phyloP scores from a whole-genome alignment of 192 early-diverging fungal species.

The Radiomyces spectabilis region DNA sequence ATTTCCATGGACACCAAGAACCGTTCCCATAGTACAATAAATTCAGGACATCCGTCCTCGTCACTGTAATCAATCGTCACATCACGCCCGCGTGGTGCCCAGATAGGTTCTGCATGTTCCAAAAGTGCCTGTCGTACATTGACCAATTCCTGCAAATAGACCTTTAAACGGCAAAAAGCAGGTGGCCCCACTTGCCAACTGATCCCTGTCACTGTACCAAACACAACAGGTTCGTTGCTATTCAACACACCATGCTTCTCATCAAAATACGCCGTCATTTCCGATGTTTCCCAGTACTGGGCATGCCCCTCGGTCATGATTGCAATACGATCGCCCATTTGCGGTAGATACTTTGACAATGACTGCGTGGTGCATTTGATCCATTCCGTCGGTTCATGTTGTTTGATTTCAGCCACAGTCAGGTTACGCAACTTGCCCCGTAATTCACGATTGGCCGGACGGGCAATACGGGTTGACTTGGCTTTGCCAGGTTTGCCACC shows the following conservation, averaged over 20 bases:
- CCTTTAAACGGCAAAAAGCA: conserved; percentile 50
- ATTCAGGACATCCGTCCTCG: conserved; percentile 61
- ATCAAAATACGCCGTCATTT: conserved; percentile 22
- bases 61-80: conserved; percentile 63
- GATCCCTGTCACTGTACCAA: conserved; percentile 47
- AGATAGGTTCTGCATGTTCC: conserved; percentile 17
- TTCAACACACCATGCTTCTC: conserved; percentile 23
- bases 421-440: not conserved
- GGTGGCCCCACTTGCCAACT: conserved; percentile 64
- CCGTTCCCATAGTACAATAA: conserved; percentile 54
- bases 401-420: conserved; percentile 7
- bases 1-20: conserved; percentile 50
- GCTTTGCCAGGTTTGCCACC: no score
- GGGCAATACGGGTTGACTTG: no score
- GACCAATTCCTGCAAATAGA: conserved; percentile 35
- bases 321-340: conserved; percentile 51
- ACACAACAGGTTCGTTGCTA: conserved; percentile 29
- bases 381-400: conserved; percentile 42
- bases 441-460: not conserved
- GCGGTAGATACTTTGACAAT: conserved; percentile 53
- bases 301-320: conserved; percentile 50
- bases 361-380: conserved; percentile 31
- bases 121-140: conserved; percentile 39
- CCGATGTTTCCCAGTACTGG: conserved; percentile 42
- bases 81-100: conserved; percentile 19